Evolutionary conservation across 2,329 filamentous ascomycete genomes (phyloP).

Genomic region (Aspergillus candidus): DNA sequence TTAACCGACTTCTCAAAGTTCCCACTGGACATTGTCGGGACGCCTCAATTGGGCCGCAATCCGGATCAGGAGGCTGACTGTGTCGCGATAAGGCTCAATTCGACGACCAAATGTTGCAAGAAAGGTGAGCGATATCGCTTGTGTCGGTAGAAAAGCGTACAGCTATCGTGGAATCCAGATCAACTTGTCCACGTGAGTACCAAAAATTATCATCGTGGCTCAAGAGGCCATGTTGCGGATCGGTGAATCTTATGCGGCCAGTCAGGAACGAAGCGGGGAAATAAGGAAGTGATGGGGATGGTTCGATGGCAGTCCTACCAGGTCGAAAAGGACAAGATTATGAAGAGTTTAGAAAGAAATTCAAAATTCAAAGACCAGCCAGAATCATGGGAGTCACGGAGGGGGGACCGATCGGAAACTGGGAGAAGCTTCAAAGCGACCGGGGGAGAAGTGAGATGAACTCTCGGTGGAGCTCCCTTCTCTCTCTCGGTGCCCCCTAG

Average conservation of each 20-base stretch:
- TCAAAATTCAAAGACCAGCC: background rate
- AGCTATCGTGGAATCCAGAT: conserved; percentile 13
- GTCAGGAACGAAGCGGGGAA: conserved; percentile 6
- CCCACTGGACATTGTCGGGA: conserved; percentile 27
- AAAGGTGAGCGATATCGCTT: background rate
- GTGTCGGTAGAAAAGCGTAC: too few relatives aligned
- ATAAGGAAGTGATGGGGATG: conserved; percentile 2
- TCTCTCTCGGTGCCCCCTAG: background rate
- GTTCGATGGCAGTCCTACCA: too few relatives aligned
- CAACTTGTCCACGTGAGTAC: conserved; percentile 20
- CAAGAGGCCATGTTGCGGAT: conserved; percentile 26
- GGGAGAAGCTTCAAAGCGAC: too few relatives aligned
- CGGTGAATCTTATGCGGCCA: conserved; percentile 10
- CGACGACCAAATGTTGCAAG: background rate
- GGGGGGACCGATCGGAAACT: background rate
- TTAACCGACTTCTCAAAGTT: conserved; percentile 99
- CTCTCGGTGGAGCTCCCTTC: too few relatives aligned
- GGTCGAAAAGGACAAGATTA: background rate
- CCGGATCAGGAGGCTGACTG: conserved; percentile 6
- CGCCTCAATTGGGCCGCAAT: conserved; percentile 10
- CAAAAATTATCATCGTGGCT: conserved; percentile 21
- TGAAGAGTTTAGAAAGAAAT: background rate
- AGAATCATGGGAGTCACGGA: background rate
- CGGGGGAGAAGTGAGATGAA: too few relatives aligned
- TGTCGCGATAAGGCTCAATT: conserved; percentile 4